Evolutionary conservation across 1,139 yeast genomes (phyloP).

Genomic region (Kodamaea derodonti): DNA sequence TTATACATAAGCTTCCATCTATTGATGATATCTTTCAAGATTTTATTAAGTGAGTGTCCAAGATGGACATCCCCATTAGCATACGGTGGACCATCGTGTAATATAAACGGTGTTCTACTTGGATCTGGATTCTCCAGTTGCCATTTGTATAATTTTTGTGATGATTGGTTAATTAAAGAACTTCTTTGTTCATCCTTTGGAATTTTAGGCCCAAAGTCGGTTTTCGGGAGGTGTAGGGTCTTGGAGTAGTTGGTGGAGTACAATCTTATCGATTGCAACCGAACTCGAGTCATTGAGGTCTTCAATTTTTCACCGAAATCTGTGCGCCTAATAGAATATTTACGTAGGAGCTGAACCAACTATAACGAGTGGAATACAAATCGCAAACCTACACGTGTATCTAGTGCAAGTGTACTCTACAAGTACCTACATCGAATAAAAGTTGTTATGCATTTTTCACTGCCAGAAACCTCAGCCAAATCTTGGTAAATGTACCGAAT

Average conservation of each 20-base stretch:
- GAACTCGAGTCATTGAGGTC: constrained; percentile 7
- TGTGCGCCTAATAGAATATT: too few species aligned
- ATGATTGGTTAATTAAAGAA: constrained; percentile 23
- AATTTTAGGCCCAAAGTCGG: constrained; percentile 39
- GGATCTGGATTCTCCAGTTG: constrained; percentile 22
- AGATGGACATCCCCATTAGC: constrained; percentile 92
- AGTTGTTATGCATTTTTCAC: too few species aligned
- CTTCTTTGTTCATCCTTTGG: constrained; percentile 29
- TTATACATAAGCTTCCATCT: constrained; percentile 59
- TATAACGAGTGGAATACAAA: too few species aligned
- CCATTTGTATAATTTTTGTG: constrained; percentile 34
- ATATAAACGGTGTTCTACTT: constrained; percentile 43
- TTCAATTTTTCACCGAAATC: background rate
- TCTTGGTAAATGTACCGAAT: too few species aligned
- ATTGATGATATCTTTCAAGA: constrained; percentile 79
- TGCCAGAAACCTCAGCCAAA: too few species aligned
- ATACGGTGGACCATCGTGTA: constrained; percentile 98
- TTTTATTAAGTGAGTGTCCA: constrained; percentile 91
- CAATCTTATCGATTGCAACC: constrained; percentile 4
- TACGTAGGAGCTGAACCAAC: too few species aligned
- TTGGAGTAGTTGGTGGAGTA: constrained; percentile 20
- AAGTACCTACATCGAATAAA: too few species aligned
- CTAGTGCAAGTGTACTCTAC: too few species aligned
- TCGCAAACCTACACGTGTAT: too few species aligned
- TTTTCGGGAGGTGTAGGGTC: constrained; percentile 40